A percentile compares a stretch with the other conserved stretches of the same genome.
phyloP scores from a whole-genome alignment of 805 yeast species.

The Saturnispora ahearnii region DNA sequence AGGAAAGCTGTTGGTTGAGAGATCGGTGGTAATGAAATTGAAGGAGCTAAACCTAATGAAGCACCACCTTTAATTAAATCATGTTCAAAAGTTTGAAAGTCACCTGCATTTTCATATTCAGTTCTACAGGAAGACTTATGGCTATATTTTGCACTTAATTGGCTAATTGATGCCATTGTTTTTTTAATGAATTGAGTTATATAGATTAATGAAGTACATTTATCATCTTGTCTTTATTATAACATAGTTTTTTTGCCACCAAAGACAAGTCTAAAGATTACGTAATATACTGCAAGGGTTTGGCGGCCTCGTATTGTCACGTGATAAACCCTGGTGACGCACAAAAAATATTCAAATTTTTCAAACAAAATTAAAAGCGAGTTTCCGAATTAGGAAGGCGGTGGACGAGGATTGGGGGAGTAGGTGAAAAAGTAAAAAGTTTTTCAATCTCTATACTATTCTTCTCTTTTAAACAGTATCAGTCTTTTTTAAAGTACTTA shows the following conservation, averaged over 20 bases:
- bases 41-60: slow-evolving; percentile 39
- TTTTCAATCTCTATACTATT: not conserved
- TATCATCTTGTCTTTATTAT: too few relatives aligned
- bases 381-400: not conserved
- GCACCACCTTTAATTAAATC: slow-evolving; percentile 19
- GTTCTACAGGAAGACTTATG: slow-evolving; percentile 13
- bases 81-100: slow-evolving; percentile 13
- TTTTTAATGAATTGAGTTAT: not conserved
- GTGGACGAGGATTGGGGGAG: not conserved
- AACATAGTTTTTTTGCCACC: not conserved
- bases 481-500: not conserved
- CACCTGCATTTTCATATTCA: slow-evolving; percentile 5
- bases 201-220: too few relatives aligned
- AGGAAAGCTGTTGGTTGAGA: slow-evolving; percentile 85
- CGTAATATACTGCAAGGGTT: not conserved
- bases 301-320: not conserved
- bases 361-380: not conserved
- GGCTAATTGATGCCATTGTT: slow-evolving; percentile 24
- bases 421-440: not conserved
- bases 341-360: not conserved
- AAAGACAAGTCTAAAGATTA: not conserved
- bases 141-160: slow-evolving; percentile 23
- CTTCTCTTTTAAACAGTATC: not conserved
- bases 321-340: slow-evolving; percentile 1
- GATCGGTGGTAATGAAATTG: slow-evolving; percentile 69